Evolutionary conservation across 2,329 filamentous ascomycete genomes (phyloP), one percentile per base, ranked within the genome.

Genomic region (Pseudogymnoascus sp.): DNA sequence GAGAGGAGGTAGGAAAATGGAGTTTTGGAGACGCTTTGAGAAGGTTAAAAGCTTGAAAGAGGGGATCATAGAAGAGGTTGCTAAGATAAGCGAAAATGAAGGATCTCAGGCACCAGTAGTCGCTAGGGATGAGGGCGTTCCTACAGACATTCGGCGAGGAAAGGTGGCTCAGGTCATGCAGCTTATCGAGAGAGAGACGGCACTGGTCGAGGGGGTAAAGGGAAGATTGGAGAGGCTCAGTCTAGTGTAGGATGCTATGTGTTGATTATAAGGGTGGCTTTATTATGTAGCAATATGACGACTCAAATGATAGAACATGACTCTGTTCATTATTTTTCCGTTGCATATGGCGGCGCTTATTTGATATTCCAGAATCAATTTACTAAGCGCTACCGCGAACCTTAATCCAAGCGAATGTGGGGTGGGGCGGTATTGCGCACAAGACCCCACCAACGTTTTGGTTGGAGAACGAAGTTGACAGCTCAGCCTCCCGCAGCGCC

Each of bases 201-300:
- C 86, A 4, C 74, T 90, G 69, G 84, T 90, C 6, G 87, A 90
- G 68, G 87, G 84, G 21, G 82, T 89, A 21, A 85, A 82, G 68
- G 79, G 79, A 64, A 79, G 87, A 64, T 74, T 91, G 66, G 83
- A 87, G 72, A 82, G 79, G 66, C 75, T 90, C 62, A 77, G 66
- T 47, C 64, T 73, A 13, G 63, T 57, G 33, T 63, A 60, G 28
- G 50, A 57, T 57, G 17, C 5, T 57, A 33, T 57, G 50, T 57
- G 10, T 33, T 33, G 50, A 33, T 57, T 57, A 57, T 33, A 21
- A 57, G 28, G 9, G 50, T 21, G 50, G 50, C 10, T 57, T 57
- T 57, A 57, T 57, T 57, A 57, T 57, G 50, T 57, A 33, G 50
- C 28, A 35, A 57, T 57, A 57, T n/a, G 28, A 35, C 50, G 9